phyloP scores from a whole-genome alignment of 140 eudicot species.

The Cichorium intybus region DNA sequence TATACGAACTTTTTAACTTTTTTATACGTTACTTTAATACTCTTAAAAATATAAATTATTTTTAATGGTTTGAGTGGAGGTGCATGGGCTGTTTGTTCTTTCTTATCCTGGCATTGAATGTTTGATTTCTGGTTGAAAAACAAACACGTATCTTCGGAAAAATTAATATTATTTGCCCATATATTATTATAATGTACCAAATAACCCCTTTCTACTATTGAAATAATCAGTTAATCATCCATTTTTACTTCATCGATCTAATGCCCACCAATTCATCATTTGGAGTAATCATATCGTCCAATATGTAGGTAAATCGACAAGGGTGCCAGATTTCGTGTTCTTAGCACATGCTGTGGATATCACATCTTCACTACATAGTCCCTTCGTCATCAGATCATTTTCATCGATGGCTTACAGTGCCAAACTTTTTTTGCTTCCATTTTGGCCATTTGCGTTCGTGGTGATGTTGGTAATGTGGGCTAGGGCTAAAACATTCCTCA shows the following conservation, averaged over 20 bases:
- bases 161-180: not conserved
- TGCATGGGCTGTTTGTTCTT: no score
- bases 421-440: conserved; percentile 43
- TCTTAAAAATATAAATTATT: no score
- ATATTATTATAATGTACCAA: not conserved
- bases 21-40: no score
- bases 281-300: not conserved
- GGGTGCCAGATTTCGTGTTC: conserved; percentile 82
- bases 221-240: not conserved
- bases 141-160: not conserved
- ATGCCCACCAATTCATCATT: not conserved
- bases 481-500: conserved; percentile 67
- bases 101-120: conserved; percentile 15
- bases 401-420: conserved; percentile 49
- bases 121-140: not conserved
- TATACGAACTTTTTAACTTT: no score
- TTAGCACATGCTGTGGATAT: conserved; percentile 87
- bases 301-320: conserved; percentile 24
- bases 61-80: no score
- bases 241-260: not conserved
- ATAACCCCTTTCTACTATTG: not conserved
- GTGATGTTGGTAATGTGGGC: conserved; percentile 86
- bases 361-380: conserved; percentile 59
- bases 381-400: conserved; percentile 55
- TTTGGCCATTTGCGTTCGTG: conserved; percentile 40